Evolutionary conservation across 73 alveolate species (phyloP).

Genomic region (Stentor roeselii): DNA sequence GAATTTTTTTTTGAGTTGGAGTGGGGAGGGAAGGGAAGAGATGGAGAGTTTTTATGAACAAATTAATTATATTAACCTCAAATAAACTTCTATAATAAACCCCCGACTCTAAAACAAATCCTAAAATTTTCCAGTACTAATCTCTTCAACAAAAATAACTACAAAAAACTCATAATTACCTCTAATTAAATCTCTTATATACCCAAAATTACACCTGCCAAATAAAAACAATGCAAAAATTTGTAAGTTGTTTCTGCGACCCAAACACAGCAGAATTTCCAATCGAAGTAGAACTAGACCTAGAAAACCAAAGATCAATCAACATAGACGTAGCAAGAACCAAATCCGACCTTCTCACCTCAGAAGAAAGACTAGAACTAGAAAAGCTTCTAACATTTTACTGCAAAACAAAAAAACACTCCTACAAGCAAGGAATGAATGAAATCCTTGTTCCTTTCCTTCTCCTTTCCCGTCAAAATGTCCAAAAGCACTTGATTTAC

Average conservation of each 20-base stretch:
- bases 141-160: too few relatives aligned
- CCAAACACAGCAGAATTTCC: not conserved
- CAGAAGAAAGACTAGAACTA: constrained; percentile 27
- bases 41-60: too few relatives aligned
- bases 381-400: not conserved
- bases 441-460: not conserved
- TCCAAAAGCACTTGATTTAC: not conserved
- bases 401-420: constrained; percentile 10
- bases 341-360: constrained; percentile 28
- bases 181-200: too few relatives aligned
- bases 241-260: not conserved
- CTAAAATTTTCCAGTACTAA: too few relatives aligned
- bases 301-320: constrained; percentile 29
- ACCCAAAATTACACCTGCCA: too few relatives aligned
- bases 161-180: too few relatives aligned
- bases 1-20: too few relatives aligned
- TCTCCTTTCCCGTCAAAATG: not conserved
- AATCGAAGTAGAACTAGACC: not conserved
- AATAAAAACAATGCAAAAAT: not conserved
- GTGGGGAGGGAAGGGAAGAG: too few relatives aligned
- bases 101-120: too few relatives aligned
- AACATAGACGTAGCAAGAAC: constrained; percentile 38
- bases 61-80: too few relatives aligned
- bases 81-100: too few relatives aligned
- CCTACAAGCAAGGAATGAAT: constrained; percentile 24